phyloP scores from a whole-genome alignment of 2,329 filamentous ascomycete species.

The Clonostachys sp. region DNA sequence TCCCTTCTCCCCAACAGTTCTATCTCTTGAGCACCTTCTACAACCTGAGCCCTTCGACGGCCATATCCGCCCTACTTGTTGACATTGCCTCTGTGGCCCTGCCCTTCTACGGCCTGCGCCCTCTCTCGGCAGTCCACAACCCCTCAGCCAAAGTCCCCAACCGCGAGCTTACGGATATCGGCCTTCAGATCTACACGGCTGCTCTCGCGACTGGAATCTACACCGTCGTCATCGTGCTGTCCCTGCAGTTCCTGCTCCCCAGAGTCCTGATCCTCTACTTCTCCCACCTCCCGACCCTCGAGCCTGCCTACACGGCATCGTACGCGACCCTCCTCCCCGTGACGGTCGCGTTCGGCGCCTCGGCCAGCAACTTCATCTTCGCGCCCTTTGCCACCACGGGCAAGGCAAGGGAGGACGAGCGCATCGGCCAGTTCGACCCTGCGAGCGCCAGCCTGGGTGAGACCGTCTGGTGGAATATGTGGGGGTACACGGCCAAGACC shows the following conservation, averaged over 20 bases:
- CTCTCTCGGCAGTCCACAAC: conserved; percentile 60
- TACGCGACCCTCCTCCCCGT: conserved; percentile 58
- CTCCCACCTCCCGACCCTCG: conserved; percentile 63
- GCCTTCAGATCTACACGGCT: conserved; percentile 60
- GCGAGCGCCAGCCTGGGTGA: conserved; percentile 60
- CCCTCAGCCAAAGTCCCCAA: conserved; percentile 50
- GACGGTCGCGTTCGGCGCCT: conserved; percentile 57
- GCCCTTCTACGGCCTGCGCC: conserved; percentile 72
- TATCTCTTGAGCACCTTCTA: conserved; percentile 79
- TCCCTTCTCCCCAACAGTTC: conserved; percentile 36
- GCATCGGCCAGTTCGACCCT: conserved; percentile 54
- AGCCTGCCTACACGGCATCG: conserved; percentile 60
- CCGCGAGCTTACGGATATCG: conserved; percentile 60
- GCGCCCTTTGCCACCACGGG: conserved; percentile 56
- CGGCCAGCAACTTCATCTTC: conserved; percentile 75
- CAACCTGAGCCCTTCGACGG: conserved; percentile 56
- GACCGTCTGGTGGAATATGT: conserved; percentile 69
- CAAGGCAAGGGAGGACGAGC: conserved; percentile 40
- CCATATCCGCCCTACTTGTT: conserved; percentile 58
- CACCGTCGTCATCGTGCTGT: conserved; percentile 64
- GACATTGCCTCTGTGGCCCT: conserved; percentile 65
- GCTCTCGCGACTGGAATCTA: conserved; percentile 71
- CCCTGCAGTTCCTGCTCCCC: conserved; percentile 68
- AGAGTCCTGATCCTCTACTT: conserved; percentile 72
- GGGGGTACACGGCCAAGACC: conserved; percentile 60